A percentile compares a stretch with the other conserved stretches of the same genome.
phyloP scores from a whole-genome alignment of 2,329 filamentous ascomycete species.

The Trichoderma sp. region DNA sequence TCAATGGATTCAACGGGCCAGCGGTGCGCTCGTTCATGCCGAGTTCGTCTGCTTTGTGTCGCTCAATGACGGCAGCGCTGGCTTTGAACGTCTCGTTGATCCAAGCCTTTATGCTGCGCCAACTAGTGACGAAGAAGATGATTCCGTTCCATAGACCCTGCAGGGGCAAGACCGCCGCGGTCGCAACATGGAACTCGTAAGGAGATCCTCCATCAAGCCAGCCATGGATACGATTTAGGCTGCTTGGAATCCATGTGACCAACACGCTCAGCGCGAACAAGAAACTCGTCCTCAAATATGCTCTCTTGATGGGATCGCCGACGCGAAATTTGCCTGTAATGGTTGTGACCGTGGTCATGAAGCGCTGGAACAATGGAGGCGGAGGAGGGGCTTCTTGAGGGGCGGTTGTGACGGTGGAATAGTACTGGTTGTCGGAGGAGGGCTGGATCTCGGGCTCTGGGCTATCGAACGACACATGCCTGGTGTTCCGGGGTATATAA shows the following conservation, averaged over 20 bases:
- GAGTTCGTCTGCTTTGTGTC: conserved; percentile 6
- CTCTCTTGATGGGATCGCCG: conserved; percentile 60
- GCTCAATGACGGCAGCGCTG: neutral
- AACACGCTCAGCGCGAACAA: conserved; percentile 63
- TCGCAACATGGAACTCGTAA: conserved; percentile 69
- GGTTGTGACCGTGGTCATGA: conserved; percentile 36
- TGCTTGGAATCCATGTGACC: conserved; percentile 67
- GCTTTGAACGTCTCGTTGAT: conserved; percentile 9
- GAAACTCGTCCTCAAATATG: conserved; percentile 63
- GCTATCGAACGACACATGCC: conserved; percentile 34
- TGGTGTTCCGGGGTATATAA: conserved; percentile 27
- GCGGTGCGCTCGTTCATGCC: conserved; percentile 24
- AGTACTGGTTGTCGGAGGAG: conserved; percentile 38
- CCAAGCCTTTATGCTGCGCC: conserved; percentile 37
- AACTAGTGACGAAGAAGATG: conserved; percentile 72
- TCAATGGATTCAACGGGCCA: neutral
- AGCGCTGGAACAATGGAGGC: conserved; percentile 27
- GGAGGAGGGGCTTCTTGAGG: conserved; percentile 26
- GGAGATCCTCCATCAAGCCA: conserved; percentile 56
- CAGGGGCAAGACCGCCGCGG: conserved; percentile 71
- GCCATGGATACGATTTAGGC: conserved; percentile 73
- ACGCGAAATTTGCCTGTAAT: conserved; percentile 43
- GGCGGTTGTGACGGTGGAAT: conserved; percentile 40
- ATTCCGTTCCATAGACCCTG: conserved; percentile 81
- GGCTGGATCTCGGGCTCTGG: conserved; percentile 29